Evolutionary conservation across 148 eudicot species (phyloP), one percentile per base, ranked within the genome.

Genomic region (Diospyros lotus): DNA sequence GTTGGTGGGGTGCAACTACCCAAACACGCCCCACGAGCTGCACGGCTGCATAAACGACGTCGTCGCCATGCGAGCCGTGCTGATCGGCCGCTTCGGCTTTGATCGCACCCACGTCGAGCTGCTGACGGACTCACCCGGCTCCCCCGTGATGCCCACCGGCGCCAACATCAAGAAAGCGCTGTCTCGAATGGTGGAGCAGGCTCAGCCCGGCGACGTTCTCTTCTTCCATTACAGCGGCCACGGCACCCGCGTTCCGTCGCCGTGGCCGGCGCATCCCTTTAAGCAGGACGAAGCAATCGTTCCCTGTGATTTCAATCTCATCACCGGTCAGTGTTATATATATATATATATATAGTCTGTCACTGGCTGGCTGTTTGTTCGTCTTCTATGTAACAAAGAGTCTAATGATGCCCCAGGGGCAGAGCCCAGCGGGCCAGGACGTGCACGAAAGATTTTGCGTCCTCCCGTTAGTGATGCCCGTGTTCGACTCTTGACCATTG

Each of bases 201-300:
- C 91, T 39, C 72, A 72, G 64, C 77, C 74, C 2, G 89, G 89
- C 41, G 94, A 86, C 67, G 83, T 87, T 62, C 80, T 89, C 5
- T 87, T 77, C 79, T 82, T 89, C 40, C 91, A 89, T 44, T 89
- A 86, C 51, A 86, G 89, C n/a, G 94, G 94, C 17, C 94, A 89
- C 59, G 94, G 94, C 17, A 86, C 88, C 1, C 71, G 80, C 64
- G 81, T 86, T 39, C 86, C 81, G 1, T 80, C 84, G n/a, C 58
- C 73, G 71, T 79, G 70, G 46, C 77, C 77, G 1, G 48, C 41
- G 42, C 86, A 81, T 77, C 80, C 82, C 14, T 77, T 66, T 15
- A 74, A 66, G 58, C 73, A 73, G 66, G 93, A 89, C 55, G 93
- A 89, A 76, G 89, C 89, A 5, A 90, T 90, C 60, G 89, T 90